These are phyloP conservation scores for Thraustochytrium sp. DNA, from an alignment of 352 stramenopile species.

Conservation along the genomic window DNA sequence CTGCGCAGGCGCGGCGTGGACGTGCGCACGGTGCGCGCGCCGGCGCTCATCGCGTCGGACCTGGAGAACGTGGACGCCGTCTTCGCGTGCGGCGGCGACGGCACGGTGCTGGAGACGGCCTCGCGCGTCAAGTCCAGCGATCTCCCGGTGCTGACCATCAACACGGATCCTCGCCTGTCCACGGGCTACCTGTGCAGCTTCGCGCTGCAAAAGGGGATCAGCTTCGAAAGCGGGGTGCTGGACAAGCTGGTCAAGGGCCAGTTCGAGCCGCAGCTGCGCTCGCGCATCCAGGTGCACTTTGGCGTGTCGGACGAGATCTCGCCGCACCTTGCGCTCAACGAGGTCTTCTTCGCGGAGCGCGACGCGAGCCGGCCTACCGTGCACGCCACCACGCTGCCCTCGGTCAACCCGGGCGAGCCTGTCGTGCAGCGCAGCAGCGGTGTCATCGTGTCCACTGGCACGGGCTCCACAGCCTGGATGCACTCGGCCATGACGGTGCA, in stretches of 20 bases:
- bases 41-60: constrained; percentile 30
- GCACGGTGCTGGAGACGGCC: constrained; percentile 27
- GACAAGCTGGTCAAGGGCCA: constrained; percentile 21
- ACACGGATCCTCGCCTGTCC: constrained; percentile 28
- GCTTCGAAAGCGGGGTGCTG: constrained; percentile 5
- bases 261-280: constrained; percentile 8
- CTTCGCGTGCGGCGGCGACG: not conserved
- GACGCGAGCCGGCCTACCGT: constrained; percentile 34
- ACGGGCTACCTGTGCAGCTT: constrained; percentile 20
- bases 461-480: constrained; percentile 23
- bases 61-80: constrained; percentile 21
- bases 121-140: constrained; percentile 16
- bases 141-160: constrained; percentile 6
- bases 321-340: constrained; percentile 18
- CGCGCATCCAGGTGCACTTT: constrained; percentile 21
- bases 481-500: not conserved
- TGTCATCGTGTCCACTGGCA: constrained; percentile 26
- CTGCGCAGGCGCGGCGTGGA: not conserved
- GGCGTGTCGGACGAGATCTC: not conserved
- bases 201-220: not conserved
- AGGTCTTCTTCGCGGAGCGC: constrained; percentile 26
- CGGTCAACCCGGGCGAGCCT: not conserved
- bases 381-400: not conserved
- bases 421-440: constrained; percentile 38
- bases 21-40: constrained; percentile 4